phyloP scores from a whole-genome alignment of 176 grass and related monocot species.

The Carex parvula region DNA sequence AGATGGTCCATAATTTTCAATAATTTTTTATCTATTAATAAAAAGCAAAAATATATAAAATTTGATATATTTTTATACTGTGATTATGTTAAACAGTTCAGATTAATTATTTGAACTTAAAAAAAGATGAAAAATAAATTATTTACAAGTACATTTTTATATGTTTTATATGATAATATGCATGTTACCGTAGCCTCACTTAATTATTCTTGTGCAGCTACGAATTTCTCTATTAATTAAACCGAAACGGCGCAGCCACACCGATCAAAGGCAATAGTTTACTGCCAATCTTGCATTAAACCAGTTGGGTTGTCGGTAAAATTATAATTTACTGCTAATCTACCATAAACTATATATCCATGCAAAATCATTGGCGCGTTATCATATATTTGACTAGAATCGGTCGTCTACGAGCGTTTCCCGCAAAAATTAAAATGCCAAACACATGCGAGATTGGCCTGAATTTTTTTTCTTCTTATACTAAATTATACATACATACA shows the following conservation, averaged over 20 bases:
- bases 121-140: no score
- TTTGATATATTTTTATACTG: no score
- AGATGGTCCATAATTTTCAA: no score
- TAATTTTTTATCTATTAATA: no score
- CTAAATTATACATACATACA: background rate
- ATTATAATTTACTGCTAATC: background rate
- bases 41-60: no score
- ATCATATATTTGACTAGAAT: background rate
- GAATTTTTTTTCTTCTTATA: background rate
- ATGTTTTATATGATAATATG: no score
- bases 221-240: background rate
- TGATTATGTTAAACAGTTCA: no score
- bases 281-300: background rate
- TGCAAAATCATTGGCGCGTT: background rate
- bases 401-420: background rate
- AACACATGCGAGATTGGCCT: background rate
- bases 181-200: no score
- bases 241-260: background rate
- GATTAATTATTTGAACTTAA: no score
- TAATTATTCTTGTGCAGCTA: background rate
- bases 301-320: background rate
- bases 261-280: background rate
- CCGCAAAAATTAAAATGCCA: background rate
- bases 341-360: background rate
- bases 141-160: no score